Conservation (phyloP, 2,329 filamentous ascomycete species). For the Microsporum ferrugineum region DNA sequence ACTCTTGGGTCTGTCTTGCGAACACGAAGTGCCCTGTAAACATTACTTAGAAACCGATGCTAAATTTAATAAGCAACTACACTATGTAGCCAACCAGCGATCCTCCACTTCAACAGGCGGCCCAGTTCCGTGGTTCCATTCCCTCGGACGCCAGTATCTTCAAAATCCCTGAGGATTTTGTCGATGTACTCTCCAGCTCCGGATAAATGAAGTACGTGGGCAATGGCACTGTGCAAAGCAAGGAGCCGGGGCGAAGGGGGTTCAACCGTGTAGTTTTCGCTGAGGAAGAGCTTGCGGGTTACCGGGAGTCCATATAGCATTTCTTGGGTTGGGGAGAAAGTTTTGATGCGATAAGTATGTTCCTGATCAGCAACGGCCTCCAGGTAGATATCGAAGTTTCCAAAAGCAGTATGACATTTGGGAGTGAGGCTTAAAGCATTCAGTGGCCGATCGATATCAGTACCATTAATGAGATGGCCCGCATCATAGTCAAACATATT, state of each 20-base stretch:
- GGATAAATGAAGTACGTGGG: slow-evolving; percentile 3
- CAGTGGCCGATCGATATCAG: slow-evolving; percentile 21
- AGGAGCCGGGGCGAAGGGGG: slow-evolving; percentile 1
- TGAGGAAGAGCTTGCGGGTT: slow-evolving; percentile 21
- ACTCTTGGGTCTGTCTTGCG: too few species aligned
- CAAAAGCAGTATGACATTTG: neutral
- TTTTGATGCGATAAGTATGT: slow-evolving; percentile 19
- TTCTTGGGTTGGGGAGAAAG: slow-evolving; percentile 10
- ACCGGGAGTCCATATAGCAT: slow-evolving; percentile 7
- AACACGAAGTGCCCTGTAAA: too few species aligned
- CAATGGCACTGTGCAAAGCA: slow-evolving; percentile 7
- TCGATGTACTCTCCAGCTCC: neutral
- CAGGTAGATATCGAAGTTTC: slow-evolving; percentile 21
- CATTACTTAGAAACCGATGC: too few species aligned
- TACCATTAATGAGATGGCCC: slow-evolving; percentile 28
- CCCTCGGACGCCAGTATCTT: neutral
- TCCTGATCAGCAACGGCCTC: slow-evolving; percentile 13
- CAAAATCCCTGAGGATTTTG: neutral
- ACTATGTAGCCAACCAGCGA: neutral
- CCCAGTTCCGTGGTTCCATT: neutral
- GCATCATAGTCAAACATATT: slow-evolving; percentile 34
- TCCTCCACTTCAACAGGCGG: neutral
- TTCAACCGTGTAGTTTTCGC: slow-evolving; percentile 20
- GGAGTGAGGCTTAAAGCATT: slow-evolving; percentile 8
- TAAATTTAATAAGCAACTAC: neutral